Conservation (phyloP, 805 yeast genomes). For the Nakazawaea molendinolei region DNA sequence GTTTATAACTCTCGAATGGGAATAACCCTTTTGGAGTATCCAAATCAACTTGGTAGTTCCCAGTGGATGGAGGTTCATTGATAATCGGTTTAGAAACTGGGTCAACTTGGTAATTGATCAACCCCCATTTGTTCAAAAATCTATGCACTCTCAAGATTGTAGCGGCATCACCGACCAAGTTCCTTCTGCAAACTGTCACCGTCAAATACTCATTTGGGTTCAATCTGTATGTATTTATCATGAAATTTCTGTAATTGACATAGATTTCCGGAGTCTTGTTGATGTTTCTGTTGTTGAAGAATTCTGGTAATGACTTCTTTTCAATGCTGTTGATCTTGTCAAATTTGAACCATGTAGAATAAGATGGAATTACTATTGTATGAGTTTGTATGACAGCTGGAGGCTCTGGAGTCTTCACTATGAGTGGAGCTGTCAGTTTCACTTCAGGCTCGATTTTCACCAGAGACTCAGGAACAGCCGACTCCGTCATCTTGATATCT, state of each 20-base stretch:
- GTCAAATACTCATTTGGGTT: slow-evolving; percentile 88
- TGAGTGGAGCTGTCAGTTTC: too few relatives aligned
- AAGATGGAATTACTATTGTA: slow-evolving; percentile 80
- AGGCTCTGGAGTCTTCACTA: slow-evolving; percentile 8
- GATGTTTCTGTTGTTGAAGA: slow-evolving; percentile 52
- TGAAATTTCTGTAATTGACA: slow-evolving; percentile 77
- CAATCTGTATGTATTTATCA: slow-evolving; percentile 80
- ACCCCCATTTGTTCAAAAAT: slow-evolving; percentile 86
- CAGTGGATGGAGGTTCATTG: slow-evolving; percentile 68
- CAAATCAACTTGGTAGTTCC: slow-evolving; percentile 67
- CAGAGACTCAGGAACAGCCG: too few relatives aligned
- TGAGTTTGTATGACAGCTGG: slow-evolving; percentile 55
- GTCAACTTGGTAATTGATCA: slow-evolving; percentile 87
- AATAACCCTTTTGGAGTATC: slow-evolving; percentile 91
- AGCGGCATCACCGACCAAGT: slow-evolving; percentile 87
- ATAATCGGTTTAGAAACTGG: slow-evolving; percentile 66
- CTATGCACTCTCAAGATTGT: slow-evolving; percentile 78
- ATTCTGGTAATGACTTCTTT: slow-evolving; percentile 80
- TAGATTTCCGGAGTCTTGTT: slow-evolving; percentile 82
- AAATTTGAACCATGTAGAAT: slow-evolving; percentile 80
- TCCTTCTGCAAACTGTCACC: slow-evolving; percentile 85
- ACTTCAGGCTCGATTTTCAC: too few relatives aligned
- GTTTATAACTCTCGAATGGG: slow-evolving; percentile 81
- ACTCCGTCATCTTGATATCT: too few relatives aligned
- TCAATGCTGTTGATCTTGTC: slow-evolving; percentile 71